Percentiles rank a stretch among this genome's conserved stretches.
These are phyloP conservation scores for Pseudoperonospora humuli DNA, from an alignment of 352 stramenopile genomes.

Conservation along the genomic window DNA sequence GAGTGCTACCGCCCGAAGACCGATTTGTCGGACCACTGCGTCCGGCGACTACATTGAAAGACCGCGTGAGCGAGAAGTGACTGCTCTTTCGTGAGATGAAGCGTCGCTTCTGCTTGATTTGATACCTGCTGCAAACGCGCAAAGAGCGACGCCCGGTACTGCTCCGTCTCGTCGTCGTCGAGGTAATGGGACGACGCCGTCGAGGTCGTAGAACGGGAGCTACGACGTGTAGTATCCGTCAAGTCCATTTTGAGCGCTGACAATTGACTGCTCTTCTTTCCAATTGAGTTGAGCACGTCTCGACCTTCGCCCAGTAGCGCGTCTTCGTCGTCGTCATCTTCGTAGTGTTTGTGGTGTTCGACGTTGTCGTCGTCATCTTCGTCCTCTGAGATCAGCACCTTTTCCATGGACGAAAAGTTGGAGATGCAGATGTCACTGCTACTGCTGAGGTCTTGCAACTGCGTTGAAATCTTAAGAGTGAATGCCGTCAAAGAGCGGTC, in stretches of 20 bases:
- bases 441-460: conserved; percentile 20
- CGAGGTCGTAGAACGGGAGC: conserved; percentile 24
- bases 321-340: conserved; percentile 25
- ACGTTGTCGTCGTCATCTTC: too few relatives aligned
- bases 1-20: too few relatives aligned
- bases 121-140: conserved; percentile 31
- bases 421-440: conserved; percentile 17
- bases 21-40: too few relatives aligned
- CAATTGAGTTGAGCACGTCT: conserved; percentile 33
- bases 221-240: conserved; percentile 17
- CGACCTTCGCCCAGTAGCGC: conserved; percentile 13
- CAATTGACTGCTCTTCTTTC: conserved; percentile 20
- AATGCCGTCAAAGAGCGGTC: conserved; percentile 25
- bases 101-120: conserved; percentile 35
- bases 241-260: conserved; percentile 20
- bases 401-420: conserved; percentile 28
- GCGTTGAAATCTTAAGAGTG: conserved; percentile 25
- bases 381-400: conserved; percentile 23
- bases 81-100: conserved; percentile 33
- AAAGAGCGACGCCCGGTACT: conserved; percentile 31
- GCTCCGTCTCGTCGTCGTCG: conserved; percentile 20
- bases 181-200: conserved; percentile 21
- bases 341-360: too few relatives aligned
- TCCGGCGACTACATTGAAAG: conserved; percentile 19
- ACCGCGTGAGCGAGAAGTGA: conserved; percentile 23